Evolutionary conservation across 2,329 filamentous ascomycete genomes (phyloP), one percentile per base, ranked within the genome.

Genomic region (Neoscytalidium dimidiatum): DNA sequence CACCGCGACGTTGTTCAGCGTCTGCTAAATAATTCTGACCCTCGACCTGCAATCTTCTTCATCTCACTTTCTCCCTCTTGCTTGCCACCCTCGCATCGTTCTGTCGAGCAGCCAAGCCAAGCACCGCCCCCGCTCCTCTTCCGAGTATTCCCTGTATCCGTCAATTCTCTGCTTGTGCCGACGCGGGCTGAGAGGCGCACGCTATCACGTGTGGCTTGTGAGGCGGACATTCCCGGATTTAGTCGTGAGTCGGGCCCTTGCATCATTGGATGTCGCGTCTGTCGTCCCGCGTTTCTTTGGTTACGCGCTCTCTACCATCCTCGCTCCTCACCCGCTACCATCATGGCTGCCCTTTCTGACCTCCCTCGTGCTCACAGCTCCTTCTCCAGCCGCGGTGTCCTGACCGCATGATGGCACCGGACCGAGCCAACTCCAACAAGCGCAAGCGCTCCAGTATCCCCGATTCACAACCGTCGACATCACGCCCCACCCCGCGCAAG

Each of bases 331-430:
- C 43, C 56, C 46, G 49, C 49, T 23, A 29, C 43, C 26, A 51
- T 44, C 58, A 62, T 62, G 58, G 46, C 43, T 26, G 29, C 9
- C 44, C 33, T 2, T 26, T 29, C 56, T 60, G 19, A 44, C 38
- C 23, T 26, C 9, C 19, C 29, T n/a, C 21, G n/a, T 41, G 38
- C 58, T 21, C 3, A 35, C 44, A 62, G 58, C 58, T 21, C 44
- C 31, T 44, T 26, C 21, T 21, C 17, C 58, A 38, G 44, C 58
- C 21, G 58, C 58, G 58, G 58, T 41, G 29, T 41, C 21, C 21
- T 13, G 31, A 62, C 58, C 58, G 58, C 58, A 62, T 62, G 41
- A 62, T 62, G 58, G 58, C 46, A 21, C 58, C 58, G 58, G 44
- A n/a, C 46, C 46, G 29, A 48, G 21, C 43, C 29, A 44, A 14